phyloP scores from a whole-genome alignment of 148 eudicot genomes.

The Silene uniflora region DNA sequence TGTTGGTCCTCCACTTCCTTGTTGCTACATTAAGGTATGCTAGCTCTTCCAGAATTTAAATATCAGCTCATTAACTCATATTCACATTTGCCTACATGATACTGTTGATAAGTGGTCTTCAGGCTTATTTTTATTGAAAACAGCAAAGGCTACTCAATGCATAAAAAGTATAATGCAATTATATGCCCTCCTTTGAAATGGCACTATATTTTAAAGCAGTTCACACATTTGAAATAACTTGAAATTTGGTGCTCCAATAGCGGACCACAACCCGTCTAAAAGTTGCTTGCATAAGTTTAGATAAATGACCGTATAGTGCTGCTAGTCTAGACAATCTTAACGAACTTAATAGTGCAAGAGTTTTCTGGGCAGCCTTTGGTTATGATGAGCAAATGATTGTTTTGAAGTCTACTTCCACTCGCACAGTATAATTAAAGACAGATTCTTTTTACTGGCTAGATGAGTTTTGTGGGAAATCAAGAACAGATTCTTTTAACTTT shows the following conservation, averaged over 20 bases:
- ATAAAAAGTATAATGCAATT: neutral
- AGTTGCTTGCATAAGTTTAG: neutral
- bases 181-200: too few species aligned
- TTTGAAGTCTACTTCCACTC: neutral
- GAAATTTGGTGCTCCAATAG: neutral
- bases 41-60: neutral
- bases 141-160: neutral
- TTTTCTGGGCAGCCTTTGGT: too few species aligned
- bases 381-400: too few species aligned
- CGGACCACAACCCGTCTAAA: neutral
- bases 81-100: neutral
- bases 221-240: neutral
- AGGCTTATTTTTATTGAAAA: neutral
- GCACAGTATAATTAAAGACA: neutral
- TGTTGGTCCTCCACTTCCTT: slow-evolving; percentile 99
- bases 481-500: neutral
- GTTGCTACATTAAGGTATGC: slow-evolving; percentile 77
- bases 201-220: too few species aligned
- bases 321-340: too few species aligned
- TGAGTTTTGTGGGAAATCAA: neutral
- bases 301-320: neutral
- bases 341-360: too few species aligned
- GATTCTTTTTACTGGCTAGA: neutral
- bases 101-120: neutral
- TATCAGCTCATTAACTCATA: neutral